A percentile compares a stretch with the other conserved stretches of the same genome.
Evolutionary conservation across 1,284 basidiomycete species (phyloP).

Genomic region (Apiotrichum veenhuisii): DNA sequence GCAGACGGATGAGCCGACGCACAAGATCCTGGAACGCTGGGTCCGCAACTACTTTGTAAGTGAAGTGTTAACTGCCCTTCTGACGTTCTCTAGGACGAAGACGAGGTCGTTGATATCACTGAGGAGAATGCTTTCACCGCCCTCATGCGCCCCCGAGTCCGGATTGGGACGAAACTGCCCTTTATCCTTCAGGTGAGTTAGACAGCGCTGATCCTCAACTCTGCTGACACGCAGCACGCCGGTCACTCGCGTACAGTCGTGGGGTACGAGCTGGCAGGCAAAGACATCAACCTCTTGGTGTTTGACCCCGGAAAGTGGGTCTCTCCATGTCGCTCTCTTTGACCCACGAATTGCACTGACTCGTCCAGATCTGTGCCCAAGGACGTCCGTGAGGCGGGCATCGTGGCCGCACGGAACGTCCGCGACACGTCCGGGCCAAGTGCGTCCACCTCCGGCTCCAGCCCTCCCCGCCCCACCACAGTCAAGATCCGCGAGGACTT

Average conservation of each 20-base stretch:
- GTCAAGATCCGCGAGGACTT: constrained; percentile 8
- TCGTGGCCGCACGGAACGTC: constrained; percentile 28
- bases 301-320: constrained; percentile 74
- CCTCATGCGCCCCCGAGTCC: constrained; percentile 45
- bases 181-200: constrained; percentile 59
- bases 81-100: constrained; percentile 1
- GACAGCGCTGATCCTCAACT: neutral
- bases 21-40: constrained; percentile 35
- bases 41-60: constrained; percentile 45
- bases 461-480: neutral
- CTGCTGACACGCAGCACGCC: constrained; percentile 55
- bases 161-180: constrained; percentile 62
- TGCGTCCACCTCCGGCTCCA: neutral
- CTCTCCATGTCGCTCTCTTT: neutral
- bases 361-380: constrained; percentile 32
- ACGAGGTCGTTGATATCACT: neutral
- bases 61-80: neutral
- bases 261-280: constrained; percentile 66
- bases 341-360: neutral
- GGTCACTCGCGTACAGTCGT: constrained; percentile 82
- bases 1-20: constrained; percentile 19
- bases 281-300: constrained; percentile 60
- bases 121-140: constrained; percentile 20
- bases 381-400: constrained; percentile 41
- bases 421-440: constrained; percentile 12